Evolutionary conservation across 78 protist genomes (phyloP), one percentile per base, ranked within the genome.

Genomic region (Dictyostelium purpureum): DNA sequence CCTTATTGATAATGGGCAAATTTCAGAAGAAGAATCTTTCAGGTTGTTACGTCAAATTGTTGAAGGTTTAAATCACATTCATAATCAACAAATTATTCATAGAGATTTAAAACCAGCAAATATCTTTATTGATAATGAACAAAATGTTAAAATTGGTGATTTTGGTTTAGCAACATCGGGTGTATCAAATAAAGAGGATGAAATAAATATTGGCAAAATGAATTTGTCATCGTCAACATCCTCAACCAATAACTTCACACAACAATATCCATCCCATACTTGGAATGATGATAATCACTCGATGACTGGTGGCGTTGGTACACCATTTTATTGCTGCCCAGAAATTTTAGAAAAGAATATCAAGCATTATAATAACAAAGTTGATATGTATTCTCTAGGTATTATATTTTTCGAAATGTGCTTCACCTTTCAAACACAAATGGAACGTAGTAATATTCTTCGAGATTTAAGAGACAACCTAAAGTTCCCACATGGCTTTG

Each of bases 391-490:
- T 42, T 49, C 78, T 0, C 54, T 94, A 21, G 96, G 96, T 65
- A 94, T 94, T 24, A 94, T 94, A 28, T 65, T 94, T 61, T 94
- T 94, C 54, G 96, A 94, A 28, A 80, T 94, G 96, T 94, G 96
- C 57, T 71, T 79, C 51, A 70, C 76, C 18, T 94, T 94, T 63
- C 87, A 76, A 59, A 94, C 95, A 26, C 85, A 77, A 45, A 92
- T 92, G 95, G 95, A 92, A 26, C 28, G 88, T 40, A 61, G 80
- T 6, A 85, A 77, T 43, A 71, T 80, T 4, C 38, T 88, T 0
- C 31, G 61, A 11, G 81, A 74, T 40, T 47, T 88, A 6, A 19
- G 88, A 26, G 80, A 94, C 35, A 47, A 61, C 16, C 19, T 73
- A 5, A 79, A 63, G 9, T 90, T 94, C 38, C 96, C 96, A 47